Base-by-base conservation (phyloP, 2,329 filamentous ascomycete species). In the Aspergillus sp. region DNA sequence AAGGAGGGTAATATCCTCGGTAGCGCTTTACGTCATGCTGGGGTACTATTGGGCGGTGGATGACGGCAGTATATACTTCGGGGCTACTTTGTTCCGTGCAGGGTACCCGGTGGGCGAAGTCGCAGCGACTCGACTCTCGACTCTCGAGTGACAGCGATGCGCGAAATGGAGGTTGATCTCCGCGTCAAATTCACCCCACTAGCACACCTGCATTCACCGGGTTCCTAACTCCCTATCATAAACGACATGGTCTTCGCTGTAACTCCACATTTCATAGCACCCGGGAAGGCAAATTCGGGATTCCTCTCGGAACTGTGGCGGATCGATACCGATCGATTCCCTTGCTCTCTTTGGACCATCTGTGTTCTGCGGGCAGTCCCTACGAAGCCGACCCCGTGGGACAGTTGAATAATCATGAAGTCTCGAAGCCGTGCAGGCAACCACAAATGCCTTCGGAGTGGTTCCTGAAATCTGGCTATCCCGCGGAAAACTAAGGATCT, bases 401-500 rank as follows among this genome's bases (percentile, higher is more conserved):
- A n/a, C 17, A 12, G n/a, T 48, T 24, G 44, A 33, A 48, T 54
- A 54, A 54, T 19, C 52, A 48, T 5, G 21, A 24, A 41, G 43
- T 46, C 52, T 41, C 47, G 52, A 54, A 54, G 46, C 41, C 14
- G 19, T 39, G 8, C 23, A 31, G 27, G 27, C 9, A 31, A 31
- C 27, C 27, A 24, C 12, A 15, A 37, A 21, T 21, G 35, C 11
- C 14, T 33, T 3, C 19, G 21, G 21, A 23, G 24, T 40, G 33
- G 45, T 49, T 55, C 45, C 53, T 44, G 45, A 27, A 17, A 8
- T 37, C 49, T 41, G 49, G 49, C 33, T 47, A 55, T 41, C 24
- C 53, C 53, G 53, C 53, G 53, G 53, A 23, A 55, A 55, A 55
- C 53, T 45, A 39, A 44, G 24, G 53, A 55, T 55, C 53, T 55